These are phyloP conservation scores for Amanita molliuscula DNA, from an alignment of 768 basidiomycete genomes.

Conservation along the genomic window DNA sequence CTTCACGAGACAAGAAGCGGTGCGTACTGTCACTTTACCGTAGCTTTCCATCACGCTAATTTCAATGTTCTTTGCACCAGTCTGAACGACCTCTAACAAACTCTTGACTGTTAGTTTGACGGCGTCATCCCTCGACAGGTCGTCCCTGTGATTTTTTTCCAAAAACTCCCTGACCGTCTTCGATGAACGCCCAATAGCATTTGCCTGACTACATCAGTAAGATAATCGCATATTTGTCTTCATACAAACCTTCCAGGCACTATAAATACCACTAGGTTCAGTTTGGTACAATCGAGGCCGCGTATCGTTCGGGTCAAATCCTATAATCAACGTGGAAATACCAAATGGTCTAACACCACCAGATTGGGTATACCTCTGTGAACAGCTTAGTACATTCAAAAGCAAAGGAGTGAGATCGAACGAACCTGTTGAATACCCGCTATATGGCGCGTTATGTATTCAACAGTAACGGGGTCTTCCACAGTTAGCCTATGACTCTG, in stretches of 20 bases:
- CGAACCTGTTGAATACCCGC: slow-evolving; percentile 96
- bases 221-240: neutral
- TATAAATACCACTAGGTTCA: slow-evolving; percentile 96
- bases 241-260: slow-evolving; percentile 86
- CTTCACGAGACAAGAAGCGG: neutral
- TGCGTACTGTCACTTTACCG: slow-evolving; percentile 77
- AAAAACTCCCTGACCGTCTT: slow-evolving; percentile 98
- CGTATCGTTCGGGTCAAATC: slow-evolving; percentile 90
- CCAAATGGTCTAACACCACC: slow-evolving; percentile 98
- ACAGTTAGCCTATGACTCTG: slow-evolving; percentile 95
- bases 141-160: slow-evolving; percentile 96
- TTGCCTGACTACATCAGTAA: slow-evolving; percentile 51
- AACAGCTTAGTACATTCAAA: slow-evolving; percentile 1
- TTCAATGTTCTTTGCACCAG: slow-evolving; percentile 99
- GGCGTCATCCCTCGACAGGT: slow-evolving; percentile 77
- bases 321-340: slow-evolving; percentile 92
- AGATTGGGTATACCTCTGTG: slow-evolving; percentile 92
- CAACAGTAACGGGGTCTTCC: slow-evolving; percentile 95
- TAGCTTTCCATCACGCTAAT: slow-evolving; percentile 96
- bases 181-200: slow-evolving; percentile 94
- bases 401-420: neutral
- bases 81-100: slow-evolving; percentile 95
- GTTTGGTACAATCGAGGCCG: slow-evolving; percentile 90
- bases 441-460: slow-evolving; percentile 96
- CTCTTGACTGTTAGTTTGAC: slow-evolving; percentile 95